phyloP scores from a whole-genome alignment of 345 rosid genomes.

The Erucastrum elatum region DNA sequence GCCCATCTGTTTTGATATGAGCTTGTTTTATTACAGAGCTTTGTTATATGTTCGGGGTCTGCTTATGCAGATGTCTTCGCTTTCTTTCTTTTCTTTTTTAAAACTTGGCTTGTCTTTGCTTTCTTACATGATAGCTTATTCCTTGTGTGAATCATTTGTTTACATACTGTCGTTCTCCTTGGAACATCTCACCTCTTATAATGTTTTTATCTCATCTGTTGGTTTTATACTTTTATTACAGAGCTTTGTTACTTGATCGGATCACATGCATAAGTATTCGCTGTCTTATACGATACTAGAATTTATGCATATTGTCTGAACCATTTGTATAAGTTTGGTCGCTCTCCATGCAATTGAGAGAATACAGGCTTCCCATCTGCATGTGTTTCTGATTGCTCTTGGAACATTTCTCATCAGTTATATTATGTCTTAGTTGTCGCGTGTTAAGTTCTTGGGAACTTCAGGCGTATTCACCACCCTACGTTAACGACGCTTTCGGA shows the following conservation, averaged over 20 bases:
- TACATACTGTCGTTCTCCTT: neutral
- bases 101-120: too few relatives aligned
- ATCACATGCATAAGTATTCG: neutral
- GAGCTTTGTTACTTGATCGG: too few relatives aligned
- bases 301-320: neutral
- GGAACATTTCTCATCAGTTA: neutral
- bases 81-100: too few relatives aligned
- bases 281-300: too few relatives aligned
- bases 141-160: neutral
- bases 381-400: neutral
- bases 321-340: neutral
- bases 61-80: too few relatives aligned
- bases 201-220: too few relatives aligned
- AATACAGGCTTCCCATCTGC: too few relatives aligned
- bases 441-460: neutral
- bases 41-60: too few relatives aligned
- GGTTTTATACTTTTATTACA: too few relatives aligned
- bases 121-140: too few relatives aligned
- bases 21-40: neutral
- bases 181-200: too few relatives aligned
- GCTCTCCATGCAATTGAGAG: neutral
- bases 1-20: neutral
- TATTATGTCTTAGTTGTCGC: neutral
- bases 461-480: too few relatives aligned
- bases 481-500: slow-evolving; percentile 91